Conservation (phyloP, 441 rosid genomes). For the Erodium moschatum region DNA sequence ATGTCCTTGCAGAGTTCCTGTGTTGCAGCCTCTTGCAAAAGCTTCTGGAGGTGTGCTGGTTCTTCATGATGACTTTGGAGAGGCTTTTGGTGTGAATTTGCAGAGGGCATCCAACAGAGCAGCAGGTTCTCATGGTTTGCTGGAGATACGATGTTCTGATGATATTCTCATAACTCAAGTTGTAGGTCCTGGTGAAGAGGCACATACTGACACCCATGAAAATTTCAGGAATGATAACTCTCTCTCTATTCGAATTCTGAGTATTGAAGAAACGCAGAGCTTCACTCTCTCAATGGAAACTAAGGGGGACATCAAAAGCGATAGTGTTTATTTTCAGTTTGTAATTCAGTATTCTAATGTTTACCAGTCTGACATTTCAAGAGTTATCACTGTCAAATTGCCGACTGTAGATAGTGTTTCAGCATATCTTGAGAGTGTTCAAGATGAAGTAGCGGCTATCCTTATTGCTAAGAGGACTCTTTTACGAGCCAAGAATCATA, state of each 20-base stretch:
- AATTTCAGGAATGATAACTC: constrained; percentile 56
- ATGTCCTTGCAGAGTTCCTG: constrained; percentile 77
- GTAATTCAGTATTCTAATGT: constrained; percentile 62
- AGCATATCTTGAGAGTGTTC: constrained; percentile 71
- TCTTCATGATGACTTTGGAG: constrained; percentile 96
- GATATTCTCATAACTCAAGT: constrained; percentile 81
- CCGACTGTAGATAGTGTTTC: constrained; percentile 78
- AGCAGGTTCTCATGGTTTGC: constrained; percentile 72
- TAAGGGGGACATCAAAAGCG: constrained; percentile 70
- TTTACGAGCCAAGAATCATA: constrained; percentile 51
- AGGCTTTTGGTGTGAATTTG: constrained; percentile 92
- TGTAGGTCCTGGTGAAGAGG: constrained; percentile 94
- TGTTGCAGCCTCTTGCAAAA: constrained; percentile 81
- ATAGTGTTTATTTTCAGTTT: constrained; percentile 73
- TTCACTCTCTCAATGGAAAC: constrained; percentile 81
- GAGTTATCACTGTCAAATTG: constrained; percentile 70
- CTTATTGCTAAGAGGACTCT: constrained; percentile 86
- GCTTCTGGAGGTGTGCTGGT: constrained; percentile 91
- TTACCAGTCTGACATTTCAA: constrained; percentile 78
- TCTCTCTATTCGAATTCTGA: constrained; percentile 68
- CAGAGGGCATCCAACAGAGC: constrained; percentile 85
- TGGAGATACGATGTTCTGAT: constrained; percentile 91
- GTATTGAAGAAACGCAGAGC: constrained; percentile 90
- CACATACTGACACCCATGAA: constrained; percentile 60
- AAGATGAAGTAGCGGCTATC: constrained; percentile 70